phyloP scores from a whole-genome alignment of 2,329 filamentous ascomycete species.

The Penicillium sp. region DNA sequence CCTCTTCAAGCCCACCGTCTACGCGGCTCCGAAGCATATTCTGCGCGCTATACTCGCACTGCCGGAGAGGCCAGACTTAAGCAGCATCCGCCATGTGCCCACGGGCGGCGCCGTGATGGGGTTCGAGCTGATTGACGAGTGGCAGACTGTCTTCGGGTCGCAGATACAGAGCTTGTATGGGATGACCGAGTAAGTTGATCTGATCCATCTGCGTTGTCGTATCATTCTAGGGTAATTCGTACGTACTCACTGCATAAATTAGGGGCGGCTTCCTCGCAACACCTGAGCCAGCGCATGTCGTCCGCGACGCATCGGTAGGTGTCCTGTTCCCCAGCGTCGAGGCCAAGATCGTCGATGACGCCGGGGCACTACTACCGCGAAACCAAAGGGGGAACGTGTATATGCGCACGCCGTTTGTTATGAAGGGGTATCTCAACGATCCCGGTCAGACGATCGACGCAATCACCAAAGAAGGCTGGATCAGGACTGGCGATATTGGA shows the following conservation, averaged over 20 bases:
- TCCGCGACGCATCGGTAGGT: conserved; percentile 59
- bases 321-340: conserved; percentile 71
- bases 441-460: conserved; percentile 68
- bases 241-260: conserved; percentile 20
- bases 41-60: background rate
- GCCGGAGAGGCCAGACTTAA: background rate
- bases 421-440: conserved; percentile 78
- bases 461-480: conserved; percentile 67
- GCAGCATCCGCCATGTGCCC: background rate
- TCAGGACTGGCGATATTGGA: conserved; percentile 75
- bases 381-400: conserved; percentile 72
- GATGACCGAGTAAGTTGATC: conserved; percentile 75
- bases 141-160: background rate
- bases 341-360: conserved; percentile 62
- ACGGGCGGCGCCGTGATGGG: background rate
- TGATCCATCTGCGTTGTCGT: no score
- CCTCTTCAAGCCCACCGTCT: background rate
- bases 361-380: conserved; percentile 54
- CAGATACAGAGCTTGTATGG: conserved; percentile 48
- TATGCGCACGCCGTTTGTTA: conserved; percentile 72
- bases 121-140: background rate
- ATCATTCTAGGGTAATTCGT: no score
- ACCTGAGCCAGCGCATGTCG: conserved; percentile 59
- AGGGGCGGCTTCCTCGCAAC: conserved; percentile 6
- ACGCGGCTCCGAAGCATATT: background rate